phyloP scores from a whole-genome alignment of 2,329 filamentous ascomycete genomes.

The Penicillium sp. region DNA sequence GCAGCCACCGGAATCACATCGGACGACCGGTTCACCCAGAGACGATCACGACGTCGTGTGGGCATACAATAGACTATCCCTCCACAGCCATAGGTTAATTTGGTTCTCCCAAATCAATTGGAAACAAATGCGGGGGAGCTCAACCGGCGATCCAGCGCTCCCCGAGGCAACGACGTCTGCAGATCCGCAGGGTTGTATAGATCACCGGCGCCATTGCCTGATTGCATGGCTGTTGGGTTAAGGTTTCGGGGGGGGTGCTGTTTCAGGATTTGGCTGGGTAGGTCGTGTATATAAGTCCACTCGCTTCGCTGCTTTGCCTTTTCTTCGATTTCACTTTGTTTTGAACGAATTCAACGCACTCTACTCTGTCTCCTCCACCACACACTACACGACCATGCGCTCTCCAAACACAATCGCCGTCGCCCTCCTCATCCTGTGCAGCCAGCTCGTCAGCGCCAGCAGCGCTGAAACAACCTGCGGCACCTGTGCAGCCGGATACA shows the following conservation, averaged over 20 bases:
- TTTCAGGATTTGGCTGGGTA: neutral
- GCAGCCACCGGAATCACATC: neutral
- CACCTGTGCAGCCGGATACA: neutral
- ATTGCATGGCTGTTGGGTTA: too few relatives aligned
- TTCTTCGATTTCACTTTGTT: neutral
- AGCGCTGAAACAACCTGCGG: neutral
- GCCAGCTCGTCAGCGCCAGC: neutral
- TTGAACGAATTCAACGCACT: neutral
- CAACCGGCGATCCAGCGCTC: neutral
- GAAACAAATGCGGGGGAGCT: conserved; percentile 1
- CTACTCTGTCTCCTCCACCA: neutral
- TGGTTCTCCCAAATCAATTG: neutral
- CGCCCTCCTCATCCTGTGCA: neutral
- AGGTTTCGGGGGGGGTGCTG: too few relatives aligned
- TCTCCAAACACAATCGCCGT: neutral
- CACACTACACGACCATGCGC: neutral
- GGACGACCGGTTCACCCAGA: conserved; percentile 1
- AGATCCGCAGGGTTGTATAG: neutral
- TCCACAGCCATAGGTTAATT: neutral
- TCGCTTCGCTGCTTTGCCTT: neutral
- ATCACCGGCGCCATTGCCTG: neutral
- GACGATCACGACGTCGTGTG: neutral
- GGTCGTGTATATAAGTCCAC: neutral
- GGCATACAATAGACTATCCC: neutral
- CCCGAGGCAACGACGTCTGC: neutral